Evolutionary conservation across 2,329 filamentous ascomycete genomes (phyloP).

Genomic region (Aureobasidium sp.): DNA sequence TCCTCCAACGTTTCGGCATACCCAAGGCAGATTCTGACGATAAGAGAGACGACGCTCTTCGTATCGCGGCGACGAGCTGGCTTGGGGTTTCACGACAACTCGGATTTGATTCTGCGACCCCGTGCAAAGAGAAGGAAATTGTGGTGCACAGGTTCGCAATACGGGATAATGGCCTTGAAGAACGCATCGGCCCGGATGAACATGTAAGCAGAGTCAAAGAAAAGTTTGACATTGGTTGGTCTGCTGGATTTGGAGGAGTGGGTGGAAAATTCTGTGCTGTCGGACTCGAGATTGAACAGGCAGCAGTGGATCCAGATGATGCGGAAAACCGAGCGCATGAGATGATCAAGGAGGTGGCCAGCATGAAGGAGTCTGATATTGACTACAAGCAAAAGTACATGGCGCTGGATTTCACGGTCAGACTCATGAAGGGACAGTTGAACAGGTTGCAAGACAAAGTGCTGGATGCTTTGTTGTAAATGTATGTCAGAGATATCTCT

Average conservation of each 20-base stretch:
- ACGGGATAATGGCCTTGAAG: conserved; percentile 22
- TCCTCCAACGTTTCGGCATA: conserved; percentile 34
- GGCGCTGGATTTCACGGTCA: conserved; percentile 27
- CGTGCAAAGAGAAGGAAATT: conserved; percentile 30
- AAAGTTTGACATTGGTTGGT: conserved; percentile 40
- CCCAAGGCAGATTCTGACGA: conserved; percentile 29
- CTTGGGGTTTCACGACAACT: conserved; percentile 30
- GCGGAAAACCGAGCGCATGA: conserved; percentile 20
- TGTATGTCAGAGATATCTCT: background rate
- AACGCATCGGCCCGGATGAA: conserved; percentile 26
- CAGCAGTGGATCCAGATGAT: conserved; percentile 14
- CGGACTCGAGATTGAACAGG: conserved; percentile 26
- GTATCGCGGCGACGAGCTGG: conserved; percentile 38
- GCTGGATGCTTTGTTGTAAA: conserved; percentile 21
- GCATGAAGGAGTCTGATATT: conserved; percentile 6
- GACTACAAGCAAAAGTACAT: conserved; percentile 28
- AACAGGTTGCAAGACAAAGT: conserved; percentile 26
- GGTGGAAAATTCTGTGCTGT: conserved; percentile 38
- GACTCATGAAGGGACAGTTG: conserved; percentile 28
- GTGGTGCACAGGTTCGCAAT: conserved; percentile 34
- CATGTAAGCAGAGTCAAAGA: conserved; percentile 32
- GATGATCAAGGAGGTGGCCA: conserved; percentile 20
- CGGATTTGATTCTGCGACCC: conserved; percentile 31
- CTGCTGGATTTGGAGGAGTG: conserved; percentile 35
- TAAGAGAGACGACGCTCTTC: conserved; percentile 30